Conservation (phyloP, 2,329 filamentous ascomycete species). For the Lachnellula arida region DNA sequence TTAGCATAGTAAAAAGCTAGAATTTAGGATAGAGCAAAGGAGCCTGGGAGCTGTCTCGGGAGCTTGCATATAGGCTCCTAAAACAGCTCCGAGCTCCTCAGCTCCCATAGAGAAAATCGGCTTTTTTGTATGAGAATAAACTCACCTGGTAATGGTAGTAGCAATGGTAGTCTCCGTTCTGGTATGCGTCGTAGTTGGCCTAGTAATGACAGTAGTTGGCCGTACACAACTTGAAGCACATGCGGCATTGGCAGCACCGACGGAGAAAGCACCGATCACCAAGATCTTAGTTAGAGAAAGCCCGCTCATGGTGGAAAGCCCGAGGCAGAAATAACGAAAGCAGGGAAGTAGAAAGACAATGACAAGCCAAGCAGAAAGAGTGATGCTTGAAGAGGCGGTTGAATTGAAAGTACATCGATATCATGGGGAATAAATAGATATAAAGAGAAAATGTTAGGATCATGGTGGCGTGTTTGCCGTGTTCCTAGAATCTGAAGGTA, state of each 20-base stretch:
- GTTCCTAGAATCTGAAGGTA: too few relatives aligned
- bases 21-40: too few relatives aligned
- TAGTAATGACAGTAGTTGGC: background rate
- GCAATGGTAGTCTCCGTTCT: background rate
- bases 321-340: background rate
- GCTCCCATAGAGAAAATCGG: too few relatives aligned
- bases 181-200: background rate
- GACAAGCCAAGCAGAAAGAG: slow-evolving; percentile 7
- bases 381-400: slow-evolving; percentile 5
- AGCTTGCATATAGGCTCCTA: too few relatives aligned
- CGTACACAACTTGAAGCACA: too few relatives aligned
- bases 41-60: too few relatives aligned
- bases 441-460: too few relatives aligned
- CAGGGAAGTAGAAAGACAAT: background rate
- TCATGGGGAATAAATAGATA: too few relatives aligned
- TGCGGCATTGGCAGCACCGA: background rate
- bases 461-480: too few relatives aligned
- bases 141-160: background rate
- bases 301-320: background rate
- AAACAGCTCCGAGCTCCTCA: too few relatives aligned
- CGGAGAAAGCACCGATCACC: background rate
- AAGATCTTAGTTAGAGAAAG: background rate
- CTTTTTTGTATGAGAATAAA: too few relatives aligned
- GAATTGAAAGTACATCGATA: background rate
- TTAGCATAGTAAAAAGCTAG: too few relatives aligned